Base-by-base conservation (phyloP, 257 asterid species). In the Scutellaria barbata region DNA sequence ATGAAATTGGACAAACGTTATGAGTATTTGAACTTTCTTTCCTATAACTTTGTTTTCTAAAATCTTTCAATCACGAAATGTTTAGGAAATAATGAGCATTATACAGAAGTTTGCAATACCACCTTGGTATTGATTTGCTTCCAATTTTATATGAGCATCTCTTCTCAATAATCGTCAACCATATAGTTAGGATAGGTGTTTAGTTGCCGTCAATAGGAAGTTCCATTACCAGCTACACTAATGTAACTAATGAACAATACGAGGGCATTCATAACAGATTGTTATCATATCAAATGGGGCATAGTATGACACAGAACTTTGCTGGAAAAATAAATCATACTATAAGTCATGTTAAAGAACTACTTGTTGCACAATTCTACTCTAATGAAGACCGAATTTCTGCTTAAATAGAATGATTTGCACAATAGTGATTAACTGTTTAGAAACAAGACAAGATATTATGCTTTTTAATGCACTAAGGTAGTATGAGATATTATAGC, bases 301-400 rank as follows among this genome's bases (percentile, higher is more conserved):
- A 16, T 5, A 8, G 11, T 8, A 46, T 17, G 58, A 8, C 33
- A n/a, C n/a, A 33, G 17, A 58, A 30, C 8, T 30, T 58, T 58
- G 17, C 22, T 12, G 64, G 50, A 10, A 20, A 58, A 58, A 33
- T 30, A 58, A 33, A 5, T 30, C 5, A 13, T 57, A 33, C 59
- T 33, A 57, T 5, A 2, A 57, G 37, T 57, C 45, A 20, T 57
- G 18, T 14, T 51, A 51, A 6, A n/a, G 56, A 51, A 51, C 25
- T 51, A 16, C 56, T n/a, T 60, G 65, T 60, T 60, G 65, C 47
- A 40, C 66, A 60, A 41, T 60, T 60, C 66, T 60, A 39, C 12
- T 8, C 18, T 1, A 16, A n/a, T 30, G 16, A 33, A 60, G 17
- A 9, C 14, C 8, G 10, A 39, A 7, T 14, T 60, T 60, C 35